Percentiles rank a stretch among this genome's conserved stretches.
These are phyloP conservation scores for Pyropia haitanensis DNA, from an alignment of 23 red algal genomes.

Conservation along the genomic window DNA sequence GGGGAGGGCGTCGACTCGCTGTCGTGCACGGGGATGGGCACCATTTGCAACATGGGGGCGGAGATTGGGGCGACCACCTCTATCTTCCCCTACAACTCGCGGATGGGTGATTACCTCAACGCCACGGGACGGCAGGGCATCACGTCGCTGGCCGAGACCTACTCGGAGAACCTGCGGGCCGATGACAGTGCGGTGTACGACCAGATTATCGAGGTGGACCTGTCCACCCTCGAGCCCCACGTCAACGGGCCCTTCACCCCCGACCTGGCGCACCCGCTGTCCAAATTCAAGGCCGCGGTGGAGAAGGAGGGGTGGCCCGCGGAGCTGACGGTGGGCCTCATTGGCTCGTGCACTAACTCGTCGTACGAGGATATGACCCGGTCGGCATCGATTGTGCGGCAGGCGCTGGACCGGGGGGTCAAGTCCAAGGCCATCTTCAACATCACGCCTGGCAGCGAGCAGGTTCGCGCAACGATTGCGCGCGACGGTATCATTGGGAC, in stretches of 20 bases:
- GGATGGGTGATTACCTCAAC: conserved; percentile 89
- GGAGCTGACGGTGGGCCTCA: conserved; percentile 79
- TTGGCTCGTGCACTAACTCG: conserved; percentile 97
- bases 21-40: conserved; percentile 97
- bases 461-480: conserved; percentile 93
- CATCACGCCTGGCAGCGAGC: conserved; percentile 93
- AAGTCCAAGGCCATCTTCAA: conserved; percentile 94
- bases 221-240: conserved; percentile 84
- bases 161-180: conserved; percentile 49
- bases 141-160: conserved; percentile 65
- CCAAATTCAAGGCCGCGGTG: conserved; percentile 79
- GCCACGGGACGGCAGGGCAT: conserved; percentile 76
- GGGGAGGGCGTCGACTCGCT: conserved; percentile 93
- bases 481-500: conserved; percentile 87
- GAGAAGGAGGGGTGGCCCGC: conserved; percentile 75
- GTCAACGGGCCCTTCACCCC: conserved; percentile 98
- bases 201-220: conserved; percentile 91
- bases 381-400: conserved; percentile 69
- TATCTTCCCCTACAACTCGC: conserved; percentile 89
- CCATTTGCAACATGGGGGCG: conserved; percentile 99
- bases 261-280: conserved; percentile 89
- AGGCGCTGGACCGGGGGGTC: conserved; percentile 79
- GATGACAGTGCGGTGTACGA: conserved; percentile 90
- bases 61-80: conserved; percentile 97
- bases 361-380: conserved; percentile 97